phyloP scores from a whole-genome alignment of 345 rosid genomes.

The Syzygium oleosum region DNA sequence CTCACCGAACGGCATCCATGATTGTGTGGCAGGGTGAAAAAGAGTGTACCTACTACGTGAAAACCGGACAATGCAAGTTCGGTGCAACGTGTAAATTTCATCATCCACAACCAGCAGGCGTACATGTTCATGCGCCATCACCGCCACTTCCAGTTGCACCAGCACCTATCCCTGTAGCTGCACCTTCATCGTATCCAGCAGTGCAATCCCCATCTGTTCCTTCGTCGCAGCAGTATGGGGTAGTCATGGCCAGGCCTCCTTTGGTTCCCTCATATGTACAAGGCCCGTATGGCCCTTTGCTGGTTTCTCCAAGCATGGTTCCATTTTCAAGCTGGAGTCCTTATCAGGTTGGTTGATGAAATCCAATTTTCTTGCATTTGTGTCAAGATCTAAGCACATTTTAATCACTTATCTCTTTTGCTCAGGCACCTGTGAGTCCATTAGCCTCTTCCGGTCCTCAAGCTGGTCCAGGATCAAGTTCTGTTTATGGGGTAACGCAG shows the following conservation, averaged over 20 bases:
- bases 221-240: conserved; percentile 67
- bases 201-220: conserved; percentile 53
- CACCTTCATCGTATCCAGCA: conserved; percentile 36
- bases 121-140: conserved; percentile 42
- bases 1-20: neutral
- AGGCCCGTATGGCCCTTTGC: conserved; percentile 63
- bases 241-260: conserved; percentile 69
- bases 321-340: conserved; percentile 66
- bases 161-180: conserved; percentile 25
- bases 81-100: conserved; percentile 78
- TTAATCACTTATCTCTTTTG: neutral
- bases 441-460: conserved; percentile 49
- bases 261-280: conserved; percentile 59
- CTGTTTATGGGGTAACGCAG: conserved; percentile 47
- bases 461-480: conserved; percentile 44
- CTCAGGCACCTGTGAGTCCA: conserved; percentile 52
- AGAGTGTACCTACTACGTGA: conserved; percentile 81
- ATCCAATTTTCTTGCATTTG: neutral
- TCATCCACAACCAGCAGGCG: conserved; percentile 63
- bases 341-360: conserved; percentile 46
- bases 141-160: conserved; percentile 35
- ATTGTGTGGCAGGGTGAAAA: conserved; percentile 61
- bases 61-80: conserved; percentile 89
- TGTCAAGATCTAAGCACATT: neutral
- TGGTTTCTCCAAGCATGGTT: conserved; percentile 64